Base-by-base conservation (phyloP, 495 filamentous ascomycete species). In the Margaritispora aquatica region DNA sequence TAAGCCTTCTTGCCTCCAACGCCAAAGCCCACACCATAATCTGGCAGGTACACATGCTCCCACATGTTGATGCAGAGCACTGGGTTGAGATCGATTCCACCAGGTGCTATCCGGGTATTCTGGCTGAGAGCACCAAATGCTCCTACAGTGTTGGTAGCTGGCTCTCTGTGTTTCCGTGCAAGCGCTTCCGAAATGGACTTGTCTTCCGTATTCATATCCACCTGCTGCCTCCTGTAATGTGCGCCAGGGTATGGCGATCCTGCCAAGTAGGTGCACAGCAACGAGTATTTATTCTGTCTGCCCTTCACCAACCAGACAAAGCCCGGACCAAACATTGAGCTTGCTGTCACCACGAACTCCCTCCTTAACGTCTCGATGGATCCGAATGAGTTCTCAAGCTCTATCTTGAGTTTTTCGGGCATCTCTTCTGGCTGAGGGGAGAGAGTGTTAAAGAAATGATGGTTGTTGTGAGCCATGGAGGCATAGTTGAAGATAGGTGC, bases 381-480 rank as follows among this genome's bases (percentile, higher is more conserved):
- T 66, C 87, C 84, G 75, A 96, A 97, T 53, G 83, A 81, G 64
- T 73, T 67, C 63, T 73, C 71, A 63, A 96, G 80, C 58, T 74
- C 66, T 54, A 64, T 59, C 54, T 68, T 53, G 66, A 83, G 76
- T 59, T 60, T 72, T 9, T 71, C 66, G 59, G 84, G 81, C 51
- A 84, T 80, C 51, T 82, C 63, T 62, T 77, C 79, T 11, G 56
- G 26, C 41, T 67, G 60, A 38, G 82, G 77, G 56, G 79, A 78
- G 73, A 66, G 54, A 10, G 66, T 22, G 31, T 68, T 62, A 81
- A 97, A 97, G 85, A 96, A 97, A 74, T 94, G 88, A 72, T 94
- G 84, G 78, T 97, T 97, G 82, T 97, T 97, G 77, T 89, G 86
- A 56, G 91, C 89, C 87, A 96, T 96, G 61, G 87, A 92, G 69